phyloP scores from a whole-genome alignment of 768 basidiomycete genomes.

The Tulasnella sp. region DNA sequence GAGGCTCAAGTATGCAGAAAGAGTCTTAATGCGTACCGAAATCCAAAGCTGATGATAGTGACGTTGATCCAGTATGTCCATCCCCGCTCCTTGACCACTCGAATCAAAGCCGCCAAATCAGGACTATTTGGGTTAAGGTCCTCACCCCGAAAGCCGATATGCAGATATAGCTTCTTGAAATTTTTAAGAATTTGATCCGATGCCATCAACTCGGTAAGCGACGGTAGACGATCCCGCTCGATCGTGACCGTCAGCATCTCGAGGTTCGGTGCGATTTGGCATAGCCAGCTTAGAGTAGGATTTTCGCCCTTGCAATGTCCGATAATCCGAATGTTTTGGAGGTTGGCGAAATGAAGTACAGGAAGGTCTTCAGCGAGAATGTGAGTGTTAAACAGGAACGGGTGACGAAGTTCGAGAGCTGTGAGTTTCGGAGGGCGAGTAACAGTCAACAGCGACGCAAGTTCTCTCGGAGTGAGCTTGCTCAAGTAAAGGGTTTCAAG shows the following conservation, averaged over 20 bases:
- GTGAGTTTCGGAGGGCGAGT: not conserved
- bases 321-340: not conserved
- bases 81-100: not conserved
- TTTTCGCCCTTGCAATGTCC: not conserved
- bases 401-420: not conserved
- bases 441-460: not conserved
- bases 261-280: not conserved
- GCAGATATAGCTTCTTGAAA: not conserved
- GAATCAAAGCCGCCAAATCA: not conserved
- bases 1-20: not conserved
- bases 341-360: not conserved
- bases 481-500: not conserved
- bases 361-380: not conserved
- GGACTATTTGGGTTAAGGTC: not conserved
- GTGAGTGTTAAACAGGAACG: not conserved
- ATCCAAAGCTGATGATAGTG: not conserved
- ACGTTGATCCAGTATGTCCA: not conserved
- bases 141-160: not conserved
- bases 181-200: not conserved
- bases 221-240: not conserved
- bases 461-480: not conserved
- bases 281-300: not conserved
- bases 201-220: not conserved
- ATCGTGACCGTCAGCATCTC: not conserved
- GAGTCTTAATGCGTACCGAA: not conserved